Evolutionary conservation across 495 filamentous ascomycete genomes (phyloP).

Genomic region (Trichoderma asperelloides): DNA sequence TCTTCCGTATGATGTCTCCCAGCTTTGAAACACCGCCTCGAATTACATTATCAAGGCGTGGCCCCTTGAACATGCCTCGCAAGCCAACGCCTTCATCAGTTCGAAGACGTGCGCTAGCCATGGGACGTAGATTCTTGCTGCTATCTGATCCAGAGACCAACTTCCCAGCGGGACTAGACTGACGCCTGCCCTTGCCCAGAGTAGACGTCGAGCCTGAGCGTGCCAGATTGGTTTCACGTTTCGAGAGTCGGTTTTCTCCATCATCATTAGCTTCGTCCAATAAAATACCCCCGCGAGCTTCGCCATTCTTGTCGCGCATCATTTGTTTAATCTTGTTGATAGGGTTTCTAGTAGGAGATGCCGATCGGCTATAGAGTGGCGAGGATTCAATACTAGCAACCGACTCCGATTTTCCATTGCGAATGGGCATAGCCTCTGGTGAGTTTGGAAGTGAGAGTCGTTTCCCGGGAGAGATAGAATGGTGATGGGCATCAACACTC

Average conservation of each 20-base stretch:
- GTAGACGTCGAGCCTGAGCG: background rate
- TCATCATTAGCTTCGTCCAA: conserved; percentile 20
- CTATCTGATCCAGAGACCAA: conserved; percentile 21
- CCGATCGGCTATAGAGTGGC: conserved; percentile 29
- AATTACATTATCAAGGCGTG: conserved; percentile 39
- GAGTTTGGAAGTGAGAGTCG: conserved; percentile 28
- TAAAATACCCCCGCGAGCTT: conserved; percentile 20
- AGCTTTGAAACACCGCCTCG: conserved; percentile 41
- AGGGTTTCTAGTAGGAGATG: conserved; percentile 36
- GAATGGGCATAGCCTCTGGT: conserved; percentile 23
- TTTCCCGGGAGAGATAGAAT: conserved; percentile 20
- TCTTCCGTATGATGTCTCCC: conserved; percentile 40
- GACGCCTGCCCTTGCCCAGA: background rate
- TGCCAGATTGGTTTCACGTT: background rate
- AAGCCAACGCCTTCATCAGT: conserved; percentile 33
- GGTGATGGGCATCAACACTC: conserved; percentile 29
- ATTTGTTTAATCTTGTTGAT: conserved; percentile 37
- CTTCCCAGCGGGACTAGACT: conserved; percentile 24
- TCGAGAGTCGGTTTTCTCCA: background rate
- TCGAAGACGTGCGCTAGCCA: conserved; percentile 27
- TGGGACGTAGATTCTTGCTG: conserved; percentile 31
- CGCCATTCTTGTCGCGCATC: conserved; percentile 36
- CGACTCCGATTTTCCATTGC: conserved; percentile 24
- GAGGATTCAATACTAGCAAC: conserved; percentile 37
- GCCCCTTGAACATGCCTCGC: conserved; percentile 34